Conservation (phyloP, 148 eudicot genomes). For the Dianthus caryophyllus region DNA sequence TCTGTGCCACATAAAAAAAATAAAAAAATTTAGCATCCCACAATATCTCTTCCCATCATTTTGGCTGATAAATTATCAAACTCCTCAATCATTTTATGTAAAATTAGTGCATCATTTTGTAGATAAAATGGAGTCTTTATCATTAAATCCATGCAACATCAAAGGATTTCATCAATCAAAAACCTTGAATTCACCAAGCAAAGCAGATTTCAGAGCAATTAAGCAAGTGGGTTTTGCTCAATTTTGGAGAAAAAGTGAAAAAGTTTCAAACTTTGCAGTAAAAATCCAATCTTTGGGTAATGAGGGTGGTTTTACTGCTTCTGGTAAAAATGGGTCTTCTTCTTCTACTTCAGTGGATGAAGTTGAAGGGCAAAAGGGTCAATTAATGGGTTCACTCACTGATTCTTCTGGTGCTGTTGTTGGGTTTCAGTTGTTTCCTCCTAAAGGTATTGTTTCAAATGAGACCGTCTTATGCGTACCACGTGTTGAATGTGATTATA, state of each 20-base stretch:
- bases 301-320: constrained; percentile 20
- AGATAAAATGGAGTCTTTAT: constrained; percentile 24
- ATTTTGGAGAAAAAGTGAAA: constrained; percentile 21
- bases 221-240: constrained; percentile 37
- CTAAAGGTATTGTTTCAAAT: too few relatives aligned
- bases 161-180: constrained; percentile 5
- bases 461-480: too few relatives aligned
- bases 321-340: constrained; percentile 33
- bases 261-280: constrained; percentile 12
- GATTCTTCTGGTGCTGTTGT: constrained; percentile 62
- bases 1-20: too few relatives aligned
- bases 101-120: background rate
- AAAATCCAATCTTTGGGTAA: constrained; percentile 11
- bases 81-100: too few relatives aligned
- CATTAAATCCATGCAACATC: constrained; percentile 18
- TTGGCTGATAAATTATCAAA: too few relatives aligned
- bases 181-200: background rate
- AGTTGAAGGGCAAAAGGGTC: constrained; percentile 33
- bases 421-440: constrained; percentile 52
- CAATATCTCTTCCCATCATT: too few relatives aligned
- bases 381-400: constrained; percentile 46
- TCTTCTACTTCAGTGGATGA: constrained; percentile 6
- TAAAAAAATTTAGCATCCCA: too few relatives aligned
- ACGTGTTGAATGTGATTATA: too few relatives aligned
- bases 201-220: constrained; percentile 3